Base-by-base conservation (phyloP, 176 grass and related monocot genomes). In the Lolium rigidum region DNA sequence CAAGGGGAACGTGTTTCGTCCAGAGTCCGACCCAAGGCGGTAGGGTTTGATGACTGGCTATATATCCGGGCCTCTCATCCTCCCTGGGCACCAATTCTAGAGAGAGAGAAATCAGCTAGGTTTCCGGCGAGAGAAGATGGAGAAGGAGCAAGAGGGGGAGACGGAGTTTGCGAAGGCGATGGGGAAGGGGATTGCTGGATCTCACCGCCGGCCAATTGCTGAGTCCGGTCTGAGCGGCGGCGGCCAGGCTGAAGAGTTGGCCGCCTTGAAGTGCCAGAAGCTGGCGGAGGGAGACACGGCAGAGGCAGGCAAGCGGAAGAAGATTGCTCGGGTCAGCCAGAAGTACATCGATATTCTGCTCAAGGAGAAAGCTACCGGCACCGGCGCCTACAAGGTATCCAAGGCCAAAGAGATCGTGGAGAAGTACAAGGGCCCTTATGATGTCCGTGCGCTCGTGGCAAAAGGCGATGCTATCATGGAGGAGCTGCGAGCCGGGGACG, bases 381-480 rank as follows among this genome's bases (percentile, higher is more conserved):
- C 35, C 35, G 66, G 64, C 64, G 14, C 64, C 14, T 67, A 67
- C 64, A 67, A 0, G 28, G 10, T 16, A 3, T 26, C 59, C 9
- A 4, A 7, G 1, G 9, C 22, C n/a, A 64, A 0, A 18, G n/a
- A 9, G 4, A 1, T 62, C 9, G 3, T 7, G 0, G 21, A 5
- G 59, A 11, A 50, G 7, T 62, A 62, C 59, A 25, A 24, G 9
- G 59, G 58, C 17, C n/a, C 21, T 24, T 9, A 6, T 25, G 59
- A 62, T 0, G 8, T 13, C 3, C 21, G 59, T 6, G 8, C 3
- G 10, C 59, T 25, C 10, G 10, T 25, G 13, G 26, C 14, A 13
- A 26, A 13, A 6, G 7, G 26, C 63, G 28, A 66, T 6, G 63
- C 63, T 35, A 1, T 0, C 0, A 66, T 15, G 63, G 63, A 66